phyloP scores from a whole-genome alignment of 169 alveolate species.

The Besnoitia besnoiti region DNA sequence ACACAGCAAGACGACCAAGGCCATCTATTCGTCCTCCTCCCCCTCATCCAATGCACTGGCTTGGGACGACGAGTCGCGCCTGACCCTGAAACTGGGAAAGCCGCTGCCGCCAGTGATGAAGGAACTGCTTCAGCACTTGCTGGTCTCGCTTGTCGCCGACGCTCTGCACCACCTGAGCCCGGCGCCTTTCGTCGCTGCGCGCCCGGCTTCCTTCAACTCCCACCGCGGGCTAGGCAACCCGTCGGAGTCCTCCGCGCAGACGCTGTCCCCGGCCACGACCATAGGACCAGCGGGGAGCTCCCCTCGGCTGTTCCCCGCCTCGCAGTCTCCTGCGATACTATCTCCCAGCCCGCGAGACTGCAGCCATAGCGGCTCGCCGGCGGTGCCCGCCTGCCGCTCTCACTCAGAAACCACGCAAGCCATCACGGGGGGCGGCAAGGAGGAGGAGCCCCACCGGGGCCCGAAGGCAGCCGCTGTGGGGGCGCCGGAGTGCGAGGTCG shows the following conservation, averaged over 20 bases:
- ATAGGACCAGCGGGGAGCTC: not conserved
- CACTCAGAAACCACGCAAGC: not conserved
- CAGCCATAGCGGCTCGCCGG: not conserved
- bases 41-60: not conserved
- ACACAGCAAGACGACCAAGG: not conserved
- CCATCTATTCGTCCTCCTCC: not conserved
- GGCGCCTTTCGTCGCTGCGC: not conserved
- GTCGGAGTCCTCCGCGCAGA: not conserved
- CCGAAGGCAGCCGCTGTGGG: not conserved
- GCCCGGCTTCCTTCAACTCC: not conserved
- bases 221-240: not conserved
- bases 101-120: constrained; percentile 43
- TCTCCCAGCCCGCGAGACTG: not conserved
- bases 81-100: not conserved
- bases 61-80: not conserved
- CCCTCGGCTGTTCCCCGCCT: not conserved
- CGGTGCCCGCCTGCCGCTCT: not conserved
- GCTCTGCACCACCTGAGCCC: constrained; percentile 40
- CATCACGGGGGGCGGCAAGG: not conserved
- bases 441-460: not conserved
- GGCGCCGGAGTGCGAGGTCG: not conserved
- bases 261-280: not conserved
- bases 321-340: not conserved
- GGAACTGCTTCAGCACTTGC: constrained; percentile 35
- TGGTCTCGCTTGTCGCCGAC: constrained; percentile 17